Evolutionary conservation across 2,329 filamentous ascomycete genomes (phyloP).

Genomic region (Epicoccum sorghinum): DNA sequence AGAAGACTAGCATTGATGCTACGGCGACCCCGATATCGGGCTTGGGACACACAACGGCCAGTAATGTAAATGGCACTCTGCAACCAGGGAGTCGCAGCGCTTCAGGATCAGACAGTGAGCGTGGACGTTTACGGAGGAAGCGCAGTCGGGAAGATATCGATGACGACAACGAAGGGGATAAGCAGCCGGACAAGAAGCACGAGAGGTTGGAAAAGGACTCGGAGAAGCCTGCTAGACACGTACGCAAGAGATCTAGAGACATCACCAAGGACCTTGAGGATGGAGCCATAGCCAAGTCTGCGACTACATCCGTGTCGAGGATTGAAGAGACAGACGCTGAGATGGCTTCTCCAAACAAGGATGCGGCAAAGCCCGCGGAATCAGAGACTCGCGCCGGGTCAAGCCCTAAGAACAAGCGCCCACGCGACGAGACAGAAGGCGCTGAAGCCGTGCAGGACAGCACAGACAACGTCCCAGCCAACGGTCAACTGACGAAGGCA

Average conservation of each 20-base stretch:
- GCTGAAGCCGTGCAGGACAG: constrained; percentile 16
- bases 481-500: constrained; percentile 21
- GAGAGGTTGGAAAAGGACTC: constrained; percentile 31
- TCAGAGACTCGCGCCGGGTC: constrained; percentile 23
- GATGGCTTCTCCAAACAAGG: constrained; percentile 32
- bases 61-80: constrained; percentile 31
- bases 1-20: constrained; percentile 64
- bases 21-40: constrained; percentile 24
- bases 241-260: constrained; percentile 56
- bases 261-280: constrained; percentile 42
- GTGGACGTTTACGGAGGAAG: constrained; percentile 51
- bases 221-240: constrained; percentile 47
- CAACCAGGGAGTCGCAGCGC: constrained; percentile 32
- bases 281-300: constrained; percentile 41
- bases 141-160: constrained; percentile 55
- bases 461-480: constrained; percentile 16
- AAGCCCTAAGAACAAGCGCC: constrained; percentile 59
- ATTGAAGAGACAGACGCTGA: constrained; percentile 42
- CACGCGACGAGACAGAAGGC: constrained; percentile 42
- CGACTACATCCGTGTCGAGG: constrained; percentile 36
- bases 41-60: constrained; percentile 31
- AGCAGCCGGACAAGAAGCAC: constrained; percentile 40
- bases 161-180: constrained; percentile 42
- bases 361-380: constrained; percentile 3
- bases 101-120: constrained; percentile 45